Conservation (phyloP, 148 eudicot genomes). For the Drosera capensis region DNA sequence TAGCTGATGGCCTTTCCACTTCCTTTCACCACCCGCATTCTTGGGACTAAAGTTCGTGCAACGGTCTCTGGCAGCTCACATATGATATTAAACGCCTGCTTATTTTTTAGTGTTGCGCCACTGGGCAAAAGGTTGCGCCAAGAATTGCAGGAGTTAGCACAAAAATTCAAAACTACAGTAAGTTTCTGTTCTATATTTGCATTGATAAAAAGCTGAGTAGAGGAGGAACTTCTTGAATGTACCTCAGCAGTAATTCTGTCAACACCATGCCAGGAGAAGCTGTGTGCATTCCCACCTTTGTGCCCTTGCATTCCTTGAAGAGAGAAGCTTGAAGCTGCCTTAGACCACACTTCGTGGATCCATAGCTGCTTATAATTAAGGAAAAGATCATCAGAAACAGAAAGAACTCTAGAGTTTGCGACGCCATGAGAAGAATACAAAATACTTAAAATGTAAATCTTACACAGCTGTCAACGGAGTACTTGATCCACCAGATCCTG, state of each 20-base stretch:
- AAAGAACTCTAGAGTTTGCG: too few relatives aligned
- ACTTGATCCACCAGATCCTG: slow-evolving; percentile 98
- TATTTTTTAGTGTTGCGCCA: slow-evolving; percentile 82
- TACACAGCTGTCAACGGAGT: slow-evolving; percentile 98
- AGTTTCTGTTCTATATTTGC: too few relatives aligned
- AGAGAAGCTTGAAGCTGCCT: slow-evolving; percentile 91
- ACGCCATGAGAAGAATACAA: not conserved
- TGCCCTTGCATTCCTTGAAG: slow-evolving; percentile 56
- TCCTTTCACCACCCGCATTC: slow-evolving; percentile 94
- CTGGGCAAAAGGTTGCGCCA: slow-evolving; percentile 24
- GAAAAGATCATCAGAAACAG: slow-evolving; percentile 2
- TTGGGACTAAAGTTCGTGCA: slow-evolving; percentile 87
- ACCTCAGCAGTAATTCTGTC: slow-evolving; percentile 88
- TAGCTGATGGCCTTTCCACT: slow-evolving; percentile 91
- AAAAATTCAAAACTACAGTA: too few relatives aligned
- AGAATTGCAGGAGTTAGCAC: slow-evolving; percentile 1
- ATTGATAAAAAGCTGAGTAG: too few relatives aligned
- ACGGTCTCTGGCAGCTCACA: slow-evolving; percentile 99
- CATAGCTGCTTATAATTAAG: slow-evolving; percentile 41
- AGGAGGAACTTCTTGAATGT: too few relatives aligned
- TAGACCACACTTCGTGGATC: slow-evolving; percentile 97
- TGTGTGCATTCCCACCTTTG: slow-evolving; percentile 80
- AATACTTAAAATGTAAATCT: slow-evolving; percentile 8
- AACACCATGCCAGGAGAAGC: slow-evolving; percentile 99
- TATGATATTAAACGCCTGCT: slow-evolving; percentile 93